Evolutionary conservation across 495 filamentous ascomycete species (phyloP).

Genomic region (Penicilliopsis zonata): DNA sequence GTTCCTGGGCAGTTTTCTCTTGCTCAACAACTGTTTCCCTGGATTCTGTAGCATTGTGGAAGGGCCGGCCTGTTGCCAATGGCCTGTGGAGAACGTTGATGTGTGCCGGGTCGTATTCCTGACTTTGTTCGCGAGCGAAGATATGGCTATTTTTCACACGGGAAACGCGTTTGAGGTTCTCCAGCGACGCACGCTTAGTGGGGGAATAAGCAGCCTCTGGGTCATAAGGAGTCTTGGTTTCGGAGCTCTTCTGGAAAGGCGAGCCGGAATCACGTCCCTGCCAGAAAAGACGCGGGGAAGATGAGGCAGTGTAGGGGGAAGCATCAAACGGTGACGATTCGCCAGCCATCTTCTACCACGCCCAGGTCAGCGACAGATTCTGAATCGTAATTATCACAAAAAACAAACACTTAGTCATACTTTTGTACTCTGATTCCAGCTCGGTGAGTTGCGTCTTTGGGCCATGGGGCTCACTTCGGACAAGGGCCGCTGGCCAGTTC

Average conservation of each 20-base stretch:
- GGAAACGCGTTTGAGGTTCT: slow-evolving; percentile 84
- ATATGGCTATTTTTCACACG: slow-evolving; percentile 96
- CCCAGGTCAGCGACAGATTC: slow-evolving; percentile 1
- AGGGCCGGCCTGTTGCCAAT: slow-evolving; percentile 47
- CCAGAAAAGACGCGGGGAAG: slow-evolving; percentile 77
- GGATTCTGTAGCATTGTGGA: slow-evolving; percentile 39
- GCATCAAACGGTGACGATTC: slow-evolving; percentile 69
- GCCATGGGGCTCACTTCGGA: slow-evolving; percentile 46
- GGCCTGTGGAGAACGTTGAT: slow-evolving; percentile 66
- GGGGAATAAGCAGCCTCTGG: slow-evolving; percentile 53
- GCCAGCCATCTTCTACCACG: slow-evolving; percentile 34
- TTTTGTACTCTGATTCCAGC: slow-evolving; percentile 58
- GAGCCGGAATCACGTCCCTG: slow-evolving; percentile 57
- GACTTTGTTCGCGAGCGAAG: slow-evolving; percentile 75
- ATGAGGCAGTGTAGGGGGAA: slow-evolving; percentile 52
- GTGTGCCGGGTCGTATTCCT: slow-evolving; percentile 81
- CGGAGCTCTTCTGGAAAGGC: slow-evolving; percentile 48
- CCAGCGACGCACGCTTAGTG: slow-evolving; percentile 72
- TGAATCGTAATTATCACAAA: slow-evolving; percentile 16
- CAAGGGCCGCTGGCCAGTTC: slow-evolving; percentile 34
- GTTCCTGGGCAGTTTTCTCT: slow-evolving; percentile 7
- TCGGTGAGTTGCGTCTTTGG: slow-evolving; percentile 59
- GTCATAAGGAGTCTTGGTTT: slow-evolving; percentile 53
- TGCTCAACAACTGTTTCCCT: slow-evolving; percentile 33
- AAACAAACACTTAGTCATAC: slow-evolving; percentile 26